Base-by-base conservation (phyloP, 805 yeast species). In the Lipomyces orientalis region DNA sequence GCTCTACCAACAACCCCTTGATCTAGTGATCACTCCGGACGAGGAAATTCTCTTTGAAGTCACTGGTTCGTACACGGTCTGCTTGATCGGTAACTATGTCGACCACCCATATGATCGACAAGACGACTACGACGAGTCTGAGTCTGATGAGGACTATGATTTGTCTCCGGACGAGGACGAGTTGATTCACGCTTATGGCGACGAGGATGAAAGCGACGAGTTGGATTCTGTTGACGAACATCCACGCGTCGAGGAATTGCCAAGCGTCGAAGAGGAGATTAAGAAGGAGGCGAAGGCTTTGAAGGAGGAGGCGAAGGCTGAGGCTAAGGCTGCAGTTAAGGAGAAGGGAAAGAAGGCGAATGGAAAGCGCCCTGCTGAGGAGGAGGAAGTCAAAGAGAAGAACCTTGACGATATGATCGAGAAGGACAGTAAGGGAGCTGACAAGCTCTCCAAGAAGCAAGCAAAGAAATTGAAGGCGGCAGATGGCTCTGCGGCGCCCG, bases 1-100 rank as follows among this genome's bases (percentile, higher is more conserved):
- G 64, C 64, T 60, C 54, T 78, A 73, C 80, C 99, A 95, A 84
- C 98, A 94, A 85, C 83, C 96, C 65, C 79, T 95, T 65, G 98
- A 95, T 77, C 82, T 95, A 73, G 91, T 96, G 76, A 90, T 95
- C 76, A 86, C 89, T 64, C 97, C 98, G 76, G 94, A 88, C 76
- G 99, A 95, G 83, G 97, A 93, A 77, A 92, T 95, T 70, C 88
- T 84, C 83, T 95, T 95, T 77, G 97, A 92, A 77, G 98, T 91
- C 66, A 90, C 97, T 70, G 99, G 99, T 77, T 92, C 98, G 34
- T 94, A 93, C 84, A 90, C 97, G 73, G 85, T 95, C 73, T 96
- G 94, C 80, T 83, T 95, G 75, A 84, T 91, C 74, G 99, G 99
- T 84, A 94, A 95, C 88, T 93, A 89, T 82, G 89, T 95, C 77